Evolutionary conservation across 495 filamentous ascomycete genomes (phyloP).

Genomic region (Terfezia claveryi): DNA sequence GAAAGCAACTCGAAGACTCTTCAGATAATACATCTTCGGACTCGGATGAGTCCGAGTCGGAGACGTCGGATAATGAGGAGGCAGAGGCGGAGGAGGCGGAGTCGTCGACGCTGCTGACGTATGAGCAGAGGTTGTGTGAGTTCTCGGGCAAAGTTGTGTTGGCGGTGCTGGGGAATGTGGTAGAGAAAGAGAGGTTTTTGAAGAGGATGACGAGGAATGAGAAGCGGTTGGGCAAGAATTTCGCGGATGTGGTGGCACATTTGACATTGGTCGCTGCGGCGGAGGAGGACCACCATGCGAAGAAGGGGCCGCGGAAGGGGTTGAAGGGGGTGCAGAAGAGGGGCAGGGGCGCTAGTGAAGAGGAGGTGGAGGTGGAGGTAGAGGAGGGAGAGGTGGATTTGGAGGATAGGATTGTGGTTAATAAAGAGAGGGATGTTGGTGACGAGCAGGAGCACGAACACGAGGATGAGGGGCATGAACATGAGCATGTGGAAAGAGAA

Average conservation of each 20-base stretch:
- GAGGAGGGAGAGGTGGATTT: constrained; percentile 26
- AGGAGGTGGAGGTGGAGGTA: constrained; percentile 24
- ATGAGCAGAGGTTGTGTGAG: constrained; percentile 67
- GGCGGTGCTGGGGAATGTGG: constrained; percentile 45
- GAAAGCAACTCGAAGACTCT: constrained; percentile 21
- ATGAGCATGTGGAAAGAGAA: constrained; percentile 17
- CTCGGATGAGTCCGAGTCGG: constrained; percentile 31
- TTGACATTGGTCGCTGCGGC: constrained; percentile 27
- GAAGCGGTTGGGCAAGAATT: constrained; percentile 43
- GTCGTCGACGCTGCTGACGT: constrained; percentile 37
- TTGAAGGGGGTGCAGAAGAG: constrained; percentile 22
- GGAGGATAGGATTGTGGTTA: constrained; percentile 21
- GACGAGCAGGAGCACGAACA: constrained; percentile 31
- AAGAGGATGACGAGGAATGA: constrained; percentile 46
- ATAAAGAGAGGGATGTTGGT: constrained; percentile 26
- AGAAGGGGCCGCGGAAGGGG: constrained; percentile 30
- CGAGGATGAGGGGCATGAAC: constrained; percentile 30
- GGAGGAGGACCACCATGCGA: constrained; percentile 25
- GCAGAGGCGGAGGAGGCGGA: constrained; percentile 33
- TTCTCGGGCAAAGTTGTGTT: constrained; percentile 64
- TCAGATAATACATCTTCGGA: not conserved
- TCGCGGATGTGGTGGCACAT: constrained; percentile 52
- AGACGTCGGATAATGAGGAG: constrained; percentile 39
- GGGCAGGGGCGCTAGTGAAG: constrained; percentile 21
- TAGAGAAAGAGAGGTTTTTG: constrained; percentile 42